phyloP scores from a whole-genome alignment of 1,139 yeast genomes.

The Debaryomyces singareniensis region DNA sequence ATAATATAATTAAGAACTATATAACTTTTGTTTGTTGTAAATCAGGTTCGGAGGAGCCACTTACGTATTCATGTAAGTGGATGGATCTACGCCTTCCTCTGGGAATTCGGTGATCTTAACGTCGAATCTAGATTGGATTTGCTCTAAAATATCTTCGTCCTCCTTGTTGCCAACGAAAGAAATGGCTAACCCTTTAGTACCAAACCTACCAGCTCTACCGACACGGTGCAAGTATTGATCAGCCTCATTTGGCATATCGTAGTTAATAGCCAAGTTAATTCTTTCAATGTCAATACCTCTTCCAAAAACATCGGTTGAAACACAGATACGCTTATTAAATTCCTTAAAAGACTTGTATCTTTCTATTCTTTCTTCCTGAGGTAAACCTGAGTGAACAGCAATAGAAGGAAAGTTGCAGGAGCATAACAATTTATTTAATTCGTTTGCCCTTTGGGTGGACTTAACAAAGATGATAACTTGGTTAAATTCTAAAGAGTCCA shows the following conservation, averaged over 20 bases:
- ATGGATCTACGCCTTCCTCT: conserved; percentile 96
- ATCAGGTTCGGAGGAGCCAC: too few relatives aligned
- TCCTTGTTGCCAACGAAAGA: conserved; percentile 82
- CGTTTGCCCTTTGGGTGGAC: conserved; percentile 87
- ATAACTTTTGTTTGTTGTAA: too few relatives aligned
- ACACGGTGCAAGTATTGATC: conserved; percentile 98
- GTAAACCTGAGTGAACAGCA: conserved; percentile 93
- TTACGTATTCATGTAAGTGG: conserved; percentile 95
- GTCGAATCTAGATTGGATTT: conserved; percentile 96
- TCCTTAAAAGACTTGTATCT: conserved; percentile 95
- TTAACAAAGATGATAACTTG: conserved; percentile 96
- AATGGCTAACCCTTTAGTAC: conserved; percentile 96
- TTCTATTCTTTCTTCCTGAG: conserved; percentile 97
- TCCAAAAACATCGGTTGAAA: conserved; percentile 96
- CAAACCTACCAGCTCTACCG: conserved; percentile 99
- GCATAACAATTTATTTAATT: conserved; percentile 81
- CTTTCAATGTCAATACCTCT: conserved; percentile 99
- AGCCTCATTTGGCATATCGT: conserved; percentile 86
- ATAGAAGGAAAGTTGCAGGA: conserved; percentile 97
- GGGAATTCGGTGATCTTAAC: conserved; percentile 94
- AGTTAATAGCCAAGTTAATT: conserved; percentile 95
- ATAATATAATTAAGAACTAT: too few relatives aligned
- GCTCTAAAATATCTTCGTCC: conserved; percentile 84
- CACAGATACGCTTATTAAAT: conserved; percentile 97
- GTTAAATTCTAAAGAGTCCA: conserved; percentile 93